Percentiles rank a stretch among this genome's conserved stretches.
Conservation (phyloP, 2,329 filamentous ascomycete genomes). For the Cordyceps tenuipes region DNA sequence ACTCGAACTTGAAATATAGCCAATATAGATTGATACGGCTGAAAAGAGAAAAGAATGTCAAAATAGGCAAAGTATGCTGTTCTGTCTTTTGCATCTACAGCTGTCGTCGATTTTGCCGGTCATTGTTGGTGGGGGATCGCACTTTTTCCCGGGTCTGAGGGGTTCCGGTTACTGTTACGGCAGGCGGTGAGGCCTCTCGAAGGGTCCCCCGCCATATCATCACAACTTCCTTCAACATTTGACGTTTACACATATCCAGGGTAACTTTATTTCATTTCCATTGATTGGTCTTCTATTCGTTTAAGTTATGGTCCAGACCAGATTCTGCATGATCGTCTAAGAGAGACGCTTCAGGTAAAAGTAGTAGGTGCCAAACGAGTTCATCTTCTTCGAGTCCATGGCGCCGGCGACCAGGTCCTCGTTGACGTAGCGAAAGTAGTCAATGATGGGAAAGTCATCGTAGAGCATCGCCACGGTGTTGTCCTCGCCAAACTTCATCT, state of each 20-base stretch:
- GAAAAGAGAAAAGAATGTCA: too few species aligned
- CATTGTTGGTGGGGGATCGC: neutral
- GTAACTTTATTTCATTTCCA: too few species aligned
- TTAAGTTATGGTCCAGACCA: too few species aligned
- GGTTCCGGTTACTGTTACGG: neutral
- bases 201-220: neutral
- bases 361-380: neutral
- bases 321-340: neutral
- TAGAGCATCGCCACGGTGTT: neutral
- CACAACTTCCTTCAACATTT: too few species aligned
- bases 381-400: neutral
- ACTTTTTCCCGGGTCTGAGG: neutral
- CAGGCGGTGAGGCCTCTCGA: slow-evolving; percentile 2
- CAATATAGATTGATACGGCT: too few species aligned
- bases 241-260: too few species aligned
- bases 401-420: neutral
- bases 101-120: neutral
- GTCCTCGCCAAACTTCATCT: neutral
- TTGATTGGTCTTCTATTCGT: too few species aligned
- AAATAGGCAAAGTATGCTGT: neutral
- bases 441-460: neutral
- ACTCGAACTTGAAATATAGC: too few species aligned
- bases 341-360: neutral
- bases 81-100: neutral
- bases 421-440: neutral